These are phyloP conservation scores for Sporisorium exsertum DNA, from an alignment of 1,284 basidiomycete genomes.

Conservation along the genomic window DNA sequence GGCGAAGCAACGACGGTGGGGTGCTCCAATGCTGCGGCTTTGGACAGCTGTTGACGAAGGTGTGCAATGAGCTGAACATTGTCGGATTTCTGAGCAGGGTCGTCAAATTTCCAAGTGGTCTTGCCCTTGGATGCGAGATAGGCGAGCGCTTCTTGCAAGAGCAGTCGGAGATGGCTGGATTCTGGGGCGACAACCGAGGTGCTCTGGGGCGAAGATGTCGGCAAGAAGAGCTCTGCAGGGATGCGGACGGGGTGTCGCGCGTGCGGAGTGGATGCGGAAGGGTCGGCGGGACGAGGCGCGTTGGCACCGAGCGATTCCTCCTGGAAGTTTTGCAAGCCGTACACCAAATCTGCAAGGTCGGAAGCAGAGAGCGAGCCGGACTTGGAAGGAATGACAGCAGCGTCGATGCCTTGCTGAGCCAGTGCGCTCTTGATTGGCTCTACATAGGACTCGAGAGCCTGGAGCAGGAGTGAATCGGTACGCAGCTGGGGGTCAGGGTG, in stretches of 20 bases:
- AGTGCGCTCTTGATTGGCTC: conserved; percentile 48
- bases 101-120: conserved; percentile 53
- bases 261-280: conserved; percentile 28
- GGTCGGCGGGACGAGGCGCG: conserved; percentile 50
- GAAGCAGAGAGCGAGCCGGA: conserved; percentile 34
- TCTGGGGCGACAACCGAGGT: conserved; percentile 36
- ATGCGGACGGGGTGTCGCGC: conserved; percentile 58
- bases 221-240: conserved; percentile 59
- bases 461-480: conserved; percentile 39
- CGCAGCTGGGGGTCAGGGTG: conserved; percentile 46
- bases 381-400: conserved; percentile 26
- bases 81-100: conserved; percentile 38
- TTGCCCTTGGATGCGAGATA: conserved; percentile 46
- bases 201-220: conserved; percentile 51
- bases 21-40: conserved; percentile 44
- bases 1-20: conserved; percentile 46
- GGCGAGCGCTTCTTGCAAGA: conserved; percentile 51
- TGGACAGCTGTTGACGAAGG: conserved; percentile 50
- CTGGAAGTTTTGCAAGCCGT: conserved; percentile 60
- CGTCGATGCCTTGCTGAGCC: conserved; percentile 15
- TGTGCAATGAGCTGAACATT: conserved; percentile 59
- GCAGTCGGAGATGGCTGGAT: conserved; percentile 46
- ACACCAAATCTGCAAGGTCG: conserved; percentile 44
- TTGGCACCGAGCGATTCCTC: conserved; percentile 59
- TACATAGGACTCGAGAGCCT: conserved; percentile 49